These are phyloP conservation scores for Nicotiana tomentosiformis DNA, from an alignment of 257 asterid genomes.

Conservation along the genomic window DNA sequence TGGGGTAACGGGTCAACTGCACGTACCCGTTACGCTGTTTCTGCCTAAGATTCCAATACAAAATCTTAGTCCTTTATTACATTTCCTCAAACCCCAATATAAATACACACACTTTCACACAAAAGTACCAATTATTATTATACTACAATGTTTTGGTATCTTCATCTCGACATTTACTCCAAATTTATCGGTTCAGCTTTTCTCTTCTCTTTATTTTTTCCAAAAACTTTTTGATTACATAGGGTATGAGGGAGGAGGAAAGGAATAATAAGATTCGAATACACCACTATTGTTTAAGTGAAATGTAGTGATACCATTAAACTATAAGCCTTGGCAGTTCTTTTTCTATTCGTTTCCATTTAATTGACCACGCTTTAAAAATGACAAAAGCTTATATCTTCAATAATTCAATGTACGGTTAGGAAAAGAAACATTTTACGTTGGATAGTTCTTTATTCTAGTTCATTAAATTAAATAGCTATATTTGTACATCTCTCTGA, in stretches of 20 bases:
- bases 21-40: constrained; percentile 41
- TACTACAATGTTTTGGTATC: background rate
- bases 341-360: background rate
- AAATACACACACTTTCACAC: background rate
- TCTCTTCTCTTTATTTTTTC: too few relatives aligned
- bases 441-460: too few relatives aligned
- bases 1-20: constrained; percentile 19
- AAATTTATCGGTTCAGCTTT: background rate
- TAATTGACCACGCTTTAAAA: background rate
- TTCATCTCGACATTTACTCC: background rate
- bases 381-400: background rate
- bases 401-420: background rate
- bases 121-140: background rate
- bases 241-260: too few relatives aligned
- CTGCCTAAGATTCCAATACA: constrained; percentile 29
- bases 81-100: background rate
- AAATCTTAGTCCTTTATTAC: background rate
- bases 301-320: too few relatives aligned
- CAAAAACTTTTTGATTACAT: too few relatives aligned
- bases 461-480: too few relatives aligned
- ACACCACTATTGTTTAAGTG: too few relatives aligned
- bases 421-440: too few relatives aligned
- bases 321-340: too few relatives aligned
- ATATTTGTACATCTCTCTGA: too few relatives aligned
- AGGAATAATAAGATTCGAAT: too few relatives aligned